Evolutionary conservation across 2,329 filamentous ascomycete genomes (phyloP), one percentile per base, ranked within the genome.

Genomic region (Ascomycota sp.): DNA sequence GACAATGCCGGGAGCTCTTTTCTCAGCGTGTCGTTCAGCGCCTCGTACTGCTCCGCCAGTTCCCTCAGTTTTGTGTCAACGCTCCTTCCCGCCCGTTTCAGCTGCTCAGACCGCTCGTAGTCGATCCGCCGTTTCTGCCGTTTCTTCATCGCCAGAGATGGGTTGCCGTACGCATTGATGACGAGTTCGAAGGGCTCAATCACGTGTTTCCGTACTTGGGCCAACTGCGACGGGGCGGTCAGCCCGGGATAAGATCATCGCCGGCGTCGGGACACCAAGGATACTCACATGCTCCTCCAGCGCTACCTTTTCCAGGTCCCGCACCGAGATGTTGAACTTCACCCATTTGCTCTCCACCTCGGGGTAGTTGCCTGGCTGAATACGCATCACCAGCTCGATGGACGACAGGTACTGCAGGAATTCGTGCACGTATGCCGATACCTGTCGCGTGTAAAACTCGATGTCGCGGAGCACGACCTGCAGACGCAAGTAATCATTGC

Each of bases 331-430:
- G 39, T 83, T 86, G 52, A 93, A 89, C 36, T 76, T 79, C 29
- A 83, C 78, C 81, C 86, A 95, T 48, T 91, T 92, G 59, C 78
- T 85, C 52, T 94, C 85, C 25, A 91, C 59, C 48, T 95, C 85
- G 1, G 81, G 74, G 47, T 82, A 73, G 34, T 66, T 71, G 29
- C 76, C 78, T 9, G 75, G 74, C 39, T 72, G 67, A 22, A 72
- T 53, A 24, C 70, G 73, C 53, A 91, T 79, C 38, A 85, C 76
- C 1, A 78, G 66, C 49, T 93, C 82, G 47, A 94, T 79, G 1
- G 79, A 80, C 3, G 72, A 70, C 20, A 86, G 66, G 38, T 86
- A 78, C 35, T 80, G 74, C 29, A 83, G 66, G 42, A 92, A 83
- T 39, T 80, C 75, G 34, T 77, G 69, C 29, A 93, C 75, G 37